phyloP scores from a whole-genome alignment of 2,329 filamentous ascomycete genomes.

The Ciborinia camelliae region DNA sequence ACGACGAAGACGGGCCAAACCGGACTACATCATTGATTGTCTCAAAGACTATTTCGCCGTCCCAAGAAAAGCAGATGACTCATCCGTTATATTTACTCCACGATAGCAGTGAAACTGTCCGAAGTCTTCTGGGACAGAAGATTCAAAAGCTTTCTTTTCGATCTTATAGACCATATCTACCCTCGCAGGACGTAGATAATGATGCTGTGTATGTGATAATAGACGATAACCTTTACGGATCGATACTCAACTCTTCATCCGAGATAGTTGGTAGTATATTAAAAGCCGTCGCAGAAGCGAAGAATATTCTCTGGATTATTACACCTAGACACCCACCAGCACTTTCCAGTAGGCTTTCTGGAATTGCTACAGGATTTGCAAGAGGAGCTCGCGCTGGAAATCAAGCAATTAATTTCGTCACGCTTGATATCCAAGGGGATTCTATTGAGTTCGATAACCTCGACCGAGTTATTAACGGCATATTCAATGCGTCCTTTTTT shows the following conservation, averaged over 20 bases:
- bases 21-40: not conserved
- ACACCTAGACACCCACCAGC: not conserved
- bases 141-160: not conserved
- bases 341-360: not conserved
- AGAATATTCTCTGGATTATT: not conserved
- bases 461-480: not conserved
- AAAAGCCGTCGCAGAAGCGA: not conserved
- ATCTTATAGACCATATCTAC: not conserved
- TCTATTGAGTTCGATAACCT: conserved; percentile 1
- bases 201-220: not conserved
- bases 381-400: not conserved
- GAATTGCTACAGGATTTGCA: not conserved
- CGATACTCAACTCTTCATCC: not conserved
- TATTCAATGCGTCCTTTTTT: not conserved
- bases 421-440: conserved; percentile 1
- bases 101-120: not conserved
- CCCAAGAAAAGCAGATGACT: not conserved
- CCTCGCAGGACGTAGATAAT: not conserved
- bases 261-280: not conserved
- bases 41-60: not conserved
- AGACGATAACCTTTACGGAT: not conserved
- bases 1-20: not conserved
- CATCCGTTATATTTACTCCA: not conserved
- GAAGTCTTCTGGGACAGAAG: not conserved
- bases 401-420: not conserved